Percentiles rank a stretch among this genome's conserved stretches.
phyloP scores from a whole-genome alignment of 2,329 filamentous ascomycete genomes.

The Aspergillus sp. region DNA sequence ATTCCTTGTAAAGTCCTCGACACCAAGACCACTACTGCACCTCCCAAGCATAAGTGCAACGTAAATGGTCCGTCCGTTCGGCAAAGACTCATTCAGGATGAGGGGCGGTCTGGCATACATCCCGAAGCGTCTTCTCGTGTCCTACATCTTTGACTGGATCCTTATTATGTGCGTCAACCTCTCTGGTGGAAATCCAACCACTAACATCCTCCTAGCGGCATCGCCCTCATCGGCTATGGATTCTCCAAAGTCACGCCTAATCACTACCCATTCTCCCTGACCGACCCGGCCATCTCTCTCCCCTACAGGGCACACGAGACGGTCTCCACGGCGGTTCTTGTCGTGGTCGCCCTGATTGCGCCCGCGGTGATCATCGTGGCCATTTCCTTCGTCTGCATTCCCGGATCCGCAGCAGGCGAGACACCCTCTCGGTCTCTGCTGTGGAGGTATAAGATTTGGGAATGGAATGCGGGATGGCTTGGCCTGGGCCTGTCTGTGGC shows the following conservation, averaged over 20 bases:
- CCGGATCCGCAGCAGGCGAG: slow-evolving; percentile 65
- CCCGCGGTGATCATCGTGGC: slow-evolving; percentile 69
- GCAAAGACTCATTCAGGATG: slow-evolving; percentile 2
- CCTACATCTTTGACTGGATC: slow-evolving; percentile 74
- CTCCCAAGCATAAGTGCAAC: too few relatives aligned
- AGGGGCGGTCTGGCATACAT: slow-evolving; percentile 16
- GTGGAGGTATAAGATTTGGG: slow-evolving; percentile 85
- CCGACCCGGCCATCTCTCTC: slow-evolving; percentile 76
- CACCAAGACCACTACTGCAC: too few relatives aligned
- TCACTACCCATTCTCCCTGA: slow-evolving; percentile 68
- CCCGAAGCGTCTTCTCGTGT: slow-evolving; percentile 57
- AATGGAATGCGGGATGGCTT: slow-evolving; percentile 81
- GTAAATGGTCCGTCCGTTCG: background rate
- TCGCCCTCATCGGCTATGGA: slow-evolving; percentile 58
- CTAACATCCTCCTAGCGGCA: slow-evolving; percentile 42
- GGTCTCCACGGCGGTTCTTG: slow-evolving; percentile 65
- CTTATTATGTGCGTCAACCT: slow-evolving; percentile 52
- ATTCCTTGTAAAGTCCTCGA: background rate
- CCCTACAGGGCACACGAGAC: slow-evolving; percentile 70
- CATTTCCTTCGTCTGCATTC: slow-evolving; percentile 68
- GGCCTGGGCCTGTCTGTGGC: slow-evolving; percentile 73
- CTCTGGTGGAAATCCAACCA: background rate
- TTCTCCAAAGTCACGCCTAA: slow-evolving; percentile 63
- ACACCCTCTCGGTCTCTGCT: slow-evolving; percentile 64
- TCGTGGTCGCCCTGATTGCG: slow-evolving; percentile 61